A percentile compares a stretch with the other conserved stretches of the same genome.
Evolutionary conservation across 1,284 basidiomycete genomes (phyloP).

Genomic region (Flammula alnicola): DNA sequence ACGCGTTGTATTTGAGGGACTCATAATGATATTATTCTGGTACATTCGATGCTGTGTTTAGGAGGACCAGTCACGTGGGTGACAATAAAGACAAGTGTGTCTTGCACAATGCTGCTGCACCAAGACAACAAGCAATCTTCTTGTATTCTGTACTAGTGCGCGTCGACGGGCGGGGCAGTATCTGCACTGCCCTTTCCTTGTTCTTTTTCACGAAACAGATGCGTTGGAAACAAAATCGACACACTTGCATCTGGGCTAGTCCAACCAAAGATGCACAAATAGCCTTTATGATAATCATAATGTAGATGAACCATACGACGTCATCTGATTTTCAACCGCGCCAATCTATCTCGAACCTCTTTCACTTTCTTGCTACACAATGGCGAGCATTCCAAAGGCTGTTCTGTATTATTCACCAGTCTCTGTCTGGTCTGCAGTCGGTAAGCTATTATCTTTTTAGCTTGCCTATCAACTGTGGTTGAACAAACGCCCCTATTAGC

Average conservation of each 20-base stretch:
- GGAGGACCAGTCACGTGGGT: slow-evolving; percentile 16
- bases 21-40: slow-evolving; percentile 30
- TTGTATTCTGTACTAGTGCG: too few relatives aligned
- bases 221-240: too few relatives aligned
- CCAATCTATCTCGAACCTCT: slow-evolving; percentile 7
- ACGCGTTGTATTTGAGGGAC: slow-evolving; percentile 11
- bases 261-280: too few relatives aligned
- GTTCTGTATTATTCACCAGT: slow-evolving; percentile 59
- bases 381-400: slow-evolving; percentile 56
- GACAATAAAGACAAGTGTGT: not conserved
- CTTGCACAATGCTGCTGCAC: too few relatives aligned
- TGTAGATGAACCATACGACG: slow-evolving; percentile 15
- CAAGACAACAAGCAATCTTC: too few relatives aligned
- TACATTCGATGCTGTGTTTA: slow-evolving; percentile 32
- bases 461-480: slow-evolving; percentile 2
- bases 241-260: too few relatives aligned
- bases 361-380: slow-evolving; percentile 19
- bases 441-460: slow-evolving; percentile 41
- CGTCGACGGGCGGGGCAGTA: too few relatives aligned
- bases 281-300: too few relatives aligned
- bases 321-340: slow-evolving; percentile 27
- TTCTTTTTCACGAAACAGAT: too few relatives aligned
- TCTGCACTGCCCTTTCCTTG: too few relatives aligned
- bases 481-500: slow-evolving; percentile 36
- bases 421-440: slow-evolving; percentile 66